Percentiles rank a stretch among this genome's conserved stretches.
These are phyloP conservation scores for Mycena alexandri DNA, from an alignment of 768 basidiomycete species.

Conservation along the genomic window DNA sequence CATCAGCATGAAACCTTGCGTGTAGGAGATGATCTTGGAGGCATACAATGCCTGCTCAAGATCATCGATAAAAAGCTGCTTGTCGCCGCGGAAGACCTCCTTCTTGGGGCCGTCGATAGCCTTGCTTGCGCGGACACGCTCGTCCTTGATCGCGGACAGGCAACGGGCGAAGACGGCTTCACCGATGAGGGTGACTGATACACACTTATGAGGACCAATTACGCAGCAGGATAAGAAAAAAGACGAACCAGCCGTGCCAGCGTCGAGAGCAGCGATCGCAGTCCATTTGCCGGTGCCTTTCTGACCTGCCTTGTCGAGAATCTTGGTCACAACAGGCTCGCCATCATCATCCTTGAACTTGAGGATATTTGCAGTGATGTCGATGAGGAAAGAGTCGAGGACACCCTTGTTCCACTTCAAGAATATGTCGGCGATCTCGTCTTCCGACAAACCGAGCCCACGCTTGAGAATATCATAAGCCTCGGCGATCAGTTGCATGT, in stretches of 20 bases:
- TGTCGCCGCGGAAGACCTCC: slow-evolving; percentile 96
- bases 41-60: slow-evolving; percentile 99
- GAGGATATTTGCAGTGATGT: slow-evolving; percentile 97
- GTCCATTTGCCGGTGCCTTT: slow-evolving; percentile 99
- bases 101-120: slow-evolving; percentile 90
- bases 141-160: slow-evolving; percentile 96
- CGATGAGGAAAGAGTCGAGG: slow-evolving; percentile 99
- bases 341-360: slow-evolving; percentile 98
- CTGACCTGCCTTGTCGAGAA: slow-evolving; percentile 96
- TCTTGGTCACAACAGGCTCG: slow-evolving; percentile 90
- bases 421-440: slow-evolving; percentile 96
- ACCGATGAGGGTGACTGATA: slow-evolving; percentile 94
- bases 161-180: slow-evolving; percentile 99
- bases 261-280: slow-evolving; percentile 95
- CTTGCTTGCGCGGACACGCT: slow-evolving; percentile 95
- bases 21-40: slow-evolving; percentile 99
- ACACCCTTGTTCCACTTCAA: slow-evolving; percentile 97
- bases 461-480: slow-evolving; percentile 99
- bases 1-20: slow-evolving; percentile 99
- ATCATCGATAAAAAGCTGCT: slow-evolving; percentile 98
- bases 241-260: slow-evolving; percentile 82
- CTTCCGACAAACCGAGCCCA: slow-evolving; percentile 87
- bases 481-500: slow-evolving; percentile 99
- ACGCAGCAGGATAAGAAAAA: slow-evolving; percentile 22
- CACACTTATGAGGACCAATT: slow-evolving; percentile 9